Evolutionary conservation across 352 stramenopile species (phyloP).

Genomic region (Pythium grandisporangium): DNA sequence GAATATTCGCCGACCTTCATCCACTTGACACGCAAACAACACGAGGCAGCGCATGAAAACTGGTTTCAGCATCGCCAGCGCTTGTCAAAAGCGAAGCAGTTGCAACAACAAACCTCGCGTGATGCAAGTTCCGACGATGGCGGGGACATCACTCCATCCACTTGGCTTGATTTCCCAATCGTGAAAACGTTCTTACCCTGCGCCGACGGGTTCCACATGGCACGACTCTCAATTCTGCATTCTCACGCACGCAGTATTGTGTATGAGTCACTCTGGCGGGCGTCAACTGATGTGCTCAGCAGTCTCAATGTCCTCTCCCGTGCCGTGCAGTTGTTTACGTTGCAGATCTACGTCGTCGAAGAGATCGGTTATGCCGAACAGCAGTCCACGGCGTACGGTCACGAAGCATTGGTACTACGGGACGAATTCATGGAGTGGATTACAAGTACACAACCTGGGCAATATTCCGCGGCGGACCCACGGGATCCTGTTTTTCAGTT

Average conservation of each 20-base stretch:
- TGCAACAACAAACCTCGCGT: too few relatives aligned
- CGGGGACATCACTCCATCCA: conserved; percentile 55
- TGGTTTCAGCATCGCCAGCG: conserved; percentile 75
- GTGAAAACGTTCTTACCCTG: conserved; percentile 77
- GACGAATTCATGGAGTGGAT: conserved; percentile 55
- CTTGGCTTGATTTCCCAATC: conserved; percentile 74
- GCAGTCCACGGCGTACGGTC: conserved; percentile 30
- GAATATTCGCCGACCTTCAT: conserved; percentile 84
- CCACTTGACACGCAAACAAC: conserved; percentile 81
- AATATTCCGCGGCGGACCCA: conserved; percentile 16
- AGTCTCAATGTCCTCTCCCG: conserved; percentile 63
- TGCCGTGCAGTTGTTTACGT: conserved; percentile 68
- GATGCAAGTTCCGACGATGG: conserved; percentile 40
- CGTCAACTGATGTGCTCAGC: conserved; percentile 38
- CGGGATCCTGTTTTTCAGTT: conserved; percentile 39
- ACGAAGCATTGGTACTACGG: conserved; percentile 29
- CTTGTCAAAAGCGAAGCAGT: conserved; percentile 55
- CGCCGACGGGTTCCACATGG: conserved; percentile 38
- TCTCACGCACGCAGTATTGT: conserved; percentile 41
- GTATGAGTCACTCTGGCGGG: conserved; percentile 64
- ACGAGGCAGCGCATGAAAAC: conserved; percentile 82
- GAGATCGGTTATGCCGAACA: conserved; percentile 54
- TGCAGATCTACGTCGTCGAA: conserved; percentile 79
- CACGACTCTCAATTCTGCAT: conserved; percentile 61
- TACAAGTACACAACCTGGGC: conserved; percentile 28